Base-by-base conservation (phyloP, 139 green algal species). In the Asterochloris erici region DNA sequence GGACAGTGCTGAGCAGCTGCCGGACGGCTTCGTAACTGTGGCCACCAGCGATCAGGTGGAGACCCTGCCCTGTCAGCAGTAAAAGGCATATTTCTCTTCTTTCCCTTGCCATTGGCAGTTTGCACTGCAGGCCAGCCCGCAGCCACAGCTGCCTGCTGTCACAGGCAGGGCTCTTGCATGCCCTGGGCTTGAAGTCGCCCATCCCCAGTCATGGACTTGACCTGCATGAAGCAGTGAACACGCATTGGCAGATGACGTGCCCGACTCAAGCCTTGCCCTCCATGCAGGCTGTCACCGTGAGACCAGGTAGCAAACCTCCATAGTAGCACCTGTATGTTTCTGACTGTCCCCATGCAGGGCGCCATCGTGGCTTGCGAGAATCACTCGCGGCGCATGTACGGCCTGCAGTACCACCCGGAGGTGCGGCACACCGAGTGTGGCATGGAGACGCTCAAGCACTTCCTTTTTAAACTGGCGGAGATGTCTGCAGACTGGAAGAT, bases 371-470 rank as follows among this genome's bases (percentile, higher is more conserved):
- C 90, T 0, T 96, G 99, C 71, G 97, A 99, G 88, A 88, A 95
- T 87, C 70, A 90, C 0, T 64, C 82, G 24, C 77, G 83, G n/a
- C 84, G 88, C 62, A 91, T 99, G 61, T 99, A 95, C 82, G 97
- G 97, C 26, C 91, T 99, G 84, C 94, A 97, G 85, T 99, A 98
- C 88, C 97, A 99, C 84, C 97, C 97, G 0, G 97, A 99, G 91
- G 97, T 98, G 10, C 88, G 90, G 79, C 97, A 99, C 93, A 94
- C 91, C 14, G 93, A 97, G 84, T 82, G 87, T 62, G 97, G 97
- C 81, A 91, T 90, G 54, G 91, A 95, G 74, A 99, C 95, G 54
- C 85, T 99, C 24, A 85, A 89, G 63, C 92, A 94, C 81, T 98
- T 99, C 80, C 81, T 99, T 74, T 94, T 98, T 66, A 86, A 93